Evolutionary conservation across 2,329 filamentous ascomycete species (phyloP).

Genomic region (Pyricularia pennisetigena): DNA sequence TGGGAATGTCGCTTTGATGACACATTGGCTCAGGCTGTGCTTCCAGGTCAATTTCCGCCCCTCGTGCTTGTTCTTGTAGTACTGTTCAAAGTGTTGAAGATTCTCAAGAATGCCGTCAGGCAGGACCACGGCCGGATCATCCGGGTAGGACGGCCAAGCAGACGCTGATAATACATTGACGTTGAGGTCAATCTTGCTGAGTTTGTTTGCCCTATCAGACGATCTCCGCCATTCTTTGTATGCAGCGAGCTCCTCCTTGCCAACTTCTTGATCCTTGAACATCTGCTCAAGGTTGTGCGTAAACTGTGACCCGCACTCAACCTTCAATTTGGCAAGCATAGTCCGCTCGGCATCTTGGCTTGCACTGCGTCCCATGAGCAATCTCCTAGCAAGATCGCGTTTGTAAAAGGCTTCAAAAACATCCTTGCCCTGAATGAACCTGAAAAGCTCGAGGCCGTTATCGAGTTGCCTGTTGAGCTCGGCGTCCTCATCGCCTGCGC

Average conservation of each 20-base stretch:
- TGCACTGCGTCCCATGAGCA: slow-evolving; percentile 86
- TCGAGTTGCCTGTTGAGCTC: slow-evolving; percentile 90
- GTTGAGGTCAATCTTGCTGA: slow-evolving; percentile 57
- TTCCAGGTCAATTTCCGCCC: slow-evolving; percentile 86
- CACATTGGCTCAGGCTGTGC: slow-evolving; percentile 83
- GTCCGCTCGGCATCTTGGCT: slow-evolving; percentile 92
- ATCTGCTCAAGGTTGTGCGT: slow-evolving; percentile 97
- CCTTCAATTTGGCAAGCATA: slow-evolving; percentile 87
- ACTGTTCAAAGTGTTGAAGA: slow-evolving; percentile 70
- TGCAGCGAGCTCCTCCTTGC: slow-evolving; percentile 82
- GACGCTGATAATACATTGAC: slow-evolving; percentile 87
- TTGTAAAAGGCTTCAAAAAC: slow-evolving; percentile 99
- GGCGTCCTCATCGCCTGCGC: slow-evolving; percentile 76
- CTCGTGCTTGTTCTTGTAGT: slow-evolving; percentile 84
- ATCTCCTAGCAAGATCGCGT: slow-evolving; percentile 80
- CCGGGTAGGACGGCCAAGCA: slow-evolving; percentile 87
- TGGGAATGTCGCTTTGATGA: slow-evolving; percentile 71
- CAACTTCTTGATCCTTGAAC: slow-evolving; percentile 97
- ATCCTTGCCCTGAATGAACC: slow-evolving; percentile 94
- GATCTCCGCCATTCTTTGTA: slow-evolving; percentile 63
- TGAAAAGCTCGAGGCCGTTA: slow-evolving; percentile 85
- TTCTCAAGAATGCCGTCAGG: slow-evolving; percentile 67
- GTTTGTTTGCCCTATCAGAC: slow-evolving; percentile 15
- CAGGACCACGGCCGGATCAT: slow-evolving; percentile 55
- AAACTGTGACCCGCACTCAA: slow-evolving; percentile 87